Evolutionary conservation across 2,329 filamentous ascomycete species (phyloP), one percentile per base, ranked within the genome.

Genomic region (Aspergillus sp.): DNA sequence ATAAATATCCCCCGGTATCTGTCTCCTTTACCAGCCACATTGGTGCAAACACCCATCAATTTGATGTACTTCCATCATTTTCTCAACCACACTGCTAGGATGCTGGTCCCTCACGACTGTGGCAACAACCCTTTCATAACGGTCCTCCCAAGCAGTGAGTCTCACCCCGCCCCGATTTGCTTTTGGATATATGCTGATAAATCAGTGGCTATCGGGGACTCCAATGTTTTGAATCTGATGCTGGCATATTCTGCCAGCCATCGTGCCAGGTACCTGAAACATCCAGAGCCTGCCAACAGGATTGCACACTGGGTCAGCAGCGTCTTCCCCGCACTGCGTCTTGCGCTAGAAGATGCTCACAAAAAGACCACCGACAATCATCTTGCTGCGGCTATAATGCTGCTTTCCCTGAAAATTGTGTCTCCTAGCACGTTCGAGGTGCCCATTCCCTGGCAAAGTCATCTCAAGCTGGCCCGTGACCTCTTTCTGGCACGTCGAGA

Each of bases 191-290:
- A 16, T 24, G 78, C 84, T 56, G 80, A 86, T 65, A 47, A 75
- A 75, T 31, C 24, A 80, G 78, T 81, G 78, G 78, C 78, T 6
- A 73, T 80, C 52, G 71, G 73, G 59, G 71, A 72, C 54, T 64
- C 67, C 3, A 89, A 92, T 67, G 82, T 96, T 1, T 81, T 96
- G 55, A 90, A 90, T 64, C 79, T 96, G 32, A 80, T 95, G 52
- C 82, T 96, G 24, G 89, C 91, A 20, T 96, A 92, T 73, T 92
- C 90, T 66, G 91, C 91, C n/a, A 91, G 88, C 29, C 91, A 96
- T 72, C 85, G 91, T 57, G 90, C 91, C 10, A 85, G 89, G 49
- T 84, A 94, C 32, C 79, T 95, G 20, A 84, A 85, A 32, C 89
- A 94, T 63, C 83, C 84, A 0, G 90, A 94, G 71, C 91, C 91